phyloP scores from a whole-genome alignment of 139 green algal genomes.

The Chlamydomonas sp. region DNA sequence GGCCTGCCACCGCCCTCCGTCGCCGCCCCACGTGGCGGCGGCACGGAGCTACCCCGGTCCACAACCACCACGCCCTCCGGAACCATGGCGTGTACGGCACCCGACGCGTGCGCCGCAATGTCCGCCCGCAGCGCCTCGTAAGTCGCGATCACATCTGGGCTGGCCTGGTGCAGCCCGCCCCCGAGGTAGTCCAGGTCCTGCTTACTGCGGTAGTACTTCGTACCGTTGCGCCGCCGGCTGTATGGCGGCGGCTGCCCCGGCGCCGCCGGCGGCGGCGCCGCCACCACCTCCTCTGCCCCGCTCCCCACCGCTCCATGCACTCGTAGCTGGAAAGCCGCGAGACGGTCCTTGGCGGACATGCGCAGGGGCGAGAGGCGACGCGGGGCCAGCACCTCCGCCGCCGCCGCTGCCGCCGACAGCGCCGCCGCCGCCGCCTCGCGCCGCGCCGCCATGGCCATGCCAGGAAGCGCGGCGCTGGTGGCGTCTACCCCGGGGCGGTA shows the following conservation, averaged over 20 bases:
- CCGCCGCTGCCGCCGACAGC: conserved; percentile 15
- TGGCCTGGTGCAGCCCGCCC: conserved; percentile 40
- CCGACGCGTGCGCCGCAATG: conserved; percentile 43
- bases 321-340: conserved; percentile 34
- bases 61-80: conserved; percentile 20
- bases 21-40: neutral
- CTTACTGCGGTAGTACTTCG: conserved; percentile 18
- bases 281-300: neutral
- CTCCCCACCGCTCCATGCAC: conserved; percentile 5
- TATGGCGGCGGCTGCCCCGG: neutral
- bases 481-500: conserved; percentile 4
- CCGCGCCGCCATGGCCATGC: neutral
- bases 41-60: neutral
- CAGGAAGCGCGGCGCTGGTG: neutral
- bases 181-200: conserved; percentile 46
- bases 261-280: neutral
- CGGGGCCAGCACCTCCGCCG: conserved; percentile 5
- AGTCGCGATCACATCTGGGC: conserved; percentile 13
- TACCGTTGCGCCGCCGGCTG: conserved; percentile 16
- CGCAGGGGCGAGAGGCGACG: conserved; percentile 3
- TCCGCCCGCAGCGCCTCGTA: conserved; percentile 39
- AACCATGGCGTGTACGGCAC: conserved; percentile 4
- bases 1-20: neutral
- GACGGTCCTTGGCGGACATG: conserved; percentile 24
- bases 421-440: conserved; percentile 29